Evolutionary conservation across 2,329 filamentous ascomycete species (phyloP), one percentile per base, ranked within the genome.

Genomic region (Nemania serpens): DNA sequence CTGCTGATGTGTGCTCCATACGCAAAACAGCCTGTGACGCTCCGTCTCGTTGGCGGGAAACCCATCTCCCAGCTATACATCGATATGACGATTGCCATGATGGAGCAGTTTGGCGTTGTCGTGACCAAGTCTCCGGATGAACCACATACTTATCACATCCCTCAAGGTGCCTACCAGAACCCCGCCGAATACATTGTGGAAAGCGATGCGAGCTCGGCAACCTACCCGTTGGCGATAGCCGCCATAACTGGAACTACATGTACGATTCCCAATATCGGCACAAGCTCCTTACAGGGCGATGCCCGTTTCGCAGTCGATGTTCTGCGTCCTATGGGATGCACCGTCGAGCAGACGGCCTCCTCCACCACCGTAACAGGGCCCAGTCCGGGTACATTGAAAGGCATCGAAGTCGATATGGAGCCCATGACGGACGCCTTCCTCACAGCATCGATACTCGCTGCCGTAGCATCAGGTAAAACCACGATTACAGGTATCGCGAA

Each of bases 371-470:
- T 99, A 9, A 96, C 90, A 9, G 95, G 95, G 1, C 95, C 95
- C n/a, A 77, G 84, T 2, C 76, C 82, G 57, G 94, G 95, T 11
- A 77, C 83, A 15, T 79, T 99, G 41, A 88, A 88, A 68, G 89
- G 91, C 0, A 79, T 99, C 12, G 79, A 87, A 17, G 88, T 99
- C 29, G 93, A 99, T 71, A 99, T 99, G 95, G 95, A 98, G 75
- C 91, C 94, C 1, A 99, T 99, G 95, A 99, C 95, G 0, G 95
- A 99, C 76, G 95, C 95, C 50, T 99, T 99, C 81, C 82, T 99
- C 54, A 97, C 93, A 4, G 95, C 95, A 17, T 96, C 93, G 1
- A 93, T 97, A 4, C 83, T 99, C 48, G 95, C 93, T 25, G 95
- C 95, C 37, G 91, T 97, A 45, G 93, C 94, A 10, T 87, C 84